phyloP scores from a whole-genome alignment of 1,284 basidiomycete species.

The Ustilago trichophora region DNA sequence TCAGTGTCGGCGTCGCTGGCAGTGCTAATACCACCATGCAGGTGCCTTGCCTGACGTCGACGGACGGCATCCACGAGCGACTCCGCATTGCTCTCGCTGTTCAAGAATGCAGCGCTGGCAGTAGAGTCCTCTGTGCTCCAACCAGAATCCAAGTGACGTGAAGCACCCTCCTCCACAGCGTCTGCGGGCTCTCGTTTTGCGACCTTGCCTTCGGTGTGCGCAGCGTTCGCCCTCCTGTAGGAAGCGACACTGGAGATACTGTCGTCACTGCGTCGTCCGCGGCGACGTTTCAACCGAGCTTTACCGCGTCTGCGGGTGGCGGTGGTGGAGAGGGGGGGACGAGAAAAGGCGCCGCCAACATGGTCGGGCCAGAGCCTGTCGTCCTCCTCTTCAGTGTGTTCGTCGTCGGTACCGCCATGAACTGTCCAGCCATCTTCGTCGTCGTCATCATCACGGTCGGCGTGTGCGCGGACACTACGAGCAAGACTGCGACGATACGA shows the following conservation, averaged over 20 bases:
- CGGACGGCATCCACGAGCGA: slow-evolving; percentile 13
- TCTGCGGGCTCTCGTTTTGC: slow-evolving; percentile 12
- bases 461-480: neutral
- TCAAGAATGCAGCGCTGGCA: neutral
- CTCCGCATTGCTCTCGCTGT: slow-evolving; percentile 3
- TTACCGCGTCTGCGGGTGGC: slow-evolving; percentile 22
- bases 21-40: neutral
- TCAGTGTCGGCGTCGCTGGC: slow-evolving; percentile 20
- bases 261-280: slow-evolving; percentile 26
- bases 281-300: slow-evolving; percentile 23
- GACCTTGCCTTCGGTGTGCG: slow-evolving; percentile 18
- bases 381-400: slow-evolving; percentile 28
- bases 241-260: slow-evolving; percentile 16
- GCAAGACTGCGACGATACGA: neutral
- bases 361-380: slow-evolving; percentile 41
- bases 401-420: slow-evolving; percentile 18
- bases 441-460: slow-evolving; percentile 12
- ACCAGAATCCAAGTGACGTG: slow-evolving; percentile 25
- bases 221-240: neutral
- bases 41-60: slow-evolving; percentile 12
- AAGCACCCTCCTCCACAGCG: slow-evolving; percentile 1
- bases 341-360: slow-evolving; percentile 52
- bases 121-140: slow-evolving; percentile 37
- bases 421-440: slow-evolving; percentile 24
- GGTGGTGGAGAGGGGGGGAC: slow-evolving; percentile 13